Base-by-base conservation (phyloP, 208 protist genomes). In the Borovskyia barvae region DNA sequence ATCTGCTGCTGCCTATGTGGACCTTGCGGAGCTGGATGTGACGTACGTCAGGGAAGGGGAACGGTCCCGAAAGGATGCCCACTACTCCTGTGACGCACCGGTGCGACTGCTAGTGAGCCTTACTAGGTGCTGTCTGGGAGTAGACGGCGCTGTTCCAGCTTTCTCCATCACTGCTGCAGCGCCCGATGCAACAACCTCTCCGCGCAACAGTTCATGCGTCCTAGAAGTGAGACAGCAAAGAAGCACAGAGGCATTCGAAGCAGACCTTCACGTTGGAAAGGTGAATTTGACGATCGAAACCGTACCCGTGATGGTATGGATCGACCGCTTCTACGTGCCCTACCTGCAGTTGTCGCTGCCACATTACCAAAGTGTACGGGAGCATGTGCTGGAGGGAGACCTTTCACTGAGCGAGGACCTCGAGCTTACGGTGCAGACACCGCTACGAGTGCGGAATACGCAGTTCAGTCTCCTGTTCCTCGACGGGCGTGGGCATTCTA, bases 381-480 rank as follows among this genome's bases (percentile, higher is more conserved):
- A 87, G 32, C 73, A 59, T 33, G 57, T 70, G 6, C 53, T 89
- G 42, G 51, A 80, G 35, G 64, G 71, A 24, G 79, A 88, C 47
- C 12, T 80, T 26, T 74, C 47, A 40, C 72, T 92, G 3, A 54
- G 47, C 7, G 63, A 79, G 22, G 66, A 74, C n/a, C 63, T 92
- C 5, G 30, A 77, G 25, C 66, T 92, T 3, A 80, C 68, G 11
- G 51, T 59, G 47, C 75, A 66, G 36, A 57, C 48, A 33, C 80
- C 73, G 26, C 42, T 92, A 41, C 75, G 67, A 6, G 73, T 79
- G 15, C 56, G 55, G 1, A 77, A 64, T 28, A 50, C 30, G 36
- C 40, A 39, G 0, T 71, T 77, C 50, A 92, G 85, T 53, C 64
- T 81, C 56, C 62, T 92, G 40, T 76, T 74, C 29, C 74, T 92